Conservation (phyloP, 2,329 filamentous ascomycete species). For the Aspergillus texensis region DNA sequence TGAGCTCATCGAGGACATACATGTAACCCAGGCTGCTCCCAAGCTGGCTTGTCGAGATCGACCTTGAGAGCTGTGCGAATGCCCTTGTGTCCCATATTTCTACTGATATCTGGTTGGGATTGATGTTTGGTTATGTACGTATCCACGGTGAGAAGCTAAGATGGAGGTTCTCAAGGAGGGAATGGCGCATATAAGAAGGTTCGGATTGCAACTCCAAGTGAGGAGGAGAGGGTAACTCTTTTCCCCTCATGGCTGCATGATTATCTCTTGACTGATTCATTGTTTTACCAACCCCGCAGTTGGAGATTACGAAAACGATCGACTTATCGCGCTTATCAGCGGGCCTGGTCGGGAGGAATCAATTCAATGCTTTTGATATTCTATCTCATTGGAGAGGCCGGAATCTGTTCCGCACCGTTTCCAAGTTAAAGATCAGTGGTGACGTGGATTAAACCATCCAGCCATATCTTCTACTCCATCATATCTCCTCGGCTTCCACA, state of each 20-base stretch:
- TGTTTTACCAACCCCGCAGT: conserved; percentile 12
- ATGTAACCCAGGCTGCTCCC: conserved; percentile 70
- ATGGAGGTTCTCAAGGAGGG: not conserved
- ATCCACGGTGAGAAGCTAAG: not conserved
- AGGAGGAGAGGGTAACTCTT: not conserved
- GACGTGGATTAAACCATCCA: too few relatives aligned
- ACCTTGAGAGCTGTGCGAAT: conserved; percentile 75
- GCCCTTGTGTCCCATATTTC: conserved; percentile 40
- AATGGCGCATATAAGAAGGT: not conserved
- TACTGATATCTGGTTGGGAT: not conserved
- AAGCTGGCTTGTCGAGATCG: conserved; percentile 70
- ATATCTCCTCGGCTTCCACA: not conserved
- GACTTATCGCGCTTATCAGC: conserved; percentile 17
- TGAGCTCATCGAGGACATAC: conserved; percentile 50
- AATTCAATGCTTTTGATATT: not conserved
- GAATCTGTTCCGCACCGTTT: not conserved
- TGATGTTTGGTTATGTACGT: not conserved
- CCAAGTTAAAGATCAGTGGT: not conserved
- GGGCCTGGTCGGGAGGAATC: conserved; percentile 5
- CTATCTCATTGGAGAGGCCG: not conserved
- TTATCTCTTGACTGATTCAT: conserved; percentile 6
- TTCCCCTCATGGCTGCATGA: not conserved
- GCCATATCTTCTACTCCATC: not conserved
- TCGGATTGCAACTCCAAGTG: not conserved
- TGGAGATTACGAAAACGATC: conserved; percentile 1